These are phyloP conservation scores for Wickerhamomyces alni DNA, from an alignment of 805 yeast species.

Conservation along the genomic window DNA sequence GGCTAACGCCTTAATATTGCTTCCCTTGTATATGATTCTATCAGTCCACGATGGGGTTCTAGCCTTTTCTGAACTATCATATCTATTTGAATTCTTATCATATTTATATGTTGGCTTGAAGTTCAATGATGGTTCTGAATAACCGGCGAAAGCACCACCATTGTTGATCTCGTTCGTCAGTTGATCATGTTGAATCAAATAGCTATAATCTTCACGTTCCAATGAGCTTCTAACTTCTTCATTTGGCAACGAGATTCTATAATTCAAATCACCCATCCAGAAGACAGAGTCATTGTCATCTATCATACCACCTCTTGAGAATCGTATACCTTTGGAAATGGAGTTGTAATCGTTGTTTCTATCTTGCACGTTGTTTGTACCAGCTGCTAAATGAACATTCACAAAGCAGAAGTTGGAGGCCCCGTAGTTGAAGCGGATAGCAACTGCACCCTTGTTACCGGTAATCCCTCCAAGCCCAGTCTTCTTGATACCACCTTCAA, in stretches of 20 bases:
- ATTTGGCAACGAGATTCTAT: conserved; percentile 64
- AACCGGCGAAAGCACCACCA: conserved; percentile 69
- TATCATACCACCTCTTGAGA: conserved; percentile 69
- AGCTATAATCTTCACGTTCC: conserved; percentile 35
- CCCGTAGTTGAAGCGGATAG: conserved; percentile 80
- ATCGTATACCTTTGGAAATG: conserved; percentile 68
- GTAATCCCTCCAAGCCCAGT: conserved; percentile 97
- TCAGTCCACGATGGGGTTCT: conserved; percentile 98
- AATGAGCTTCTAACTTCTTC: conserved; percentile 65
- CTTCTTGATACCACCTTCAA: conserved; percentile 91
- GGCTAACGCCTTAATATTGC: conserved; percentile 50
- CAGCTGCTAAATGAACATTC: conserved; percentile 94
- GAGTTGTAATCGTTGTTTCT: conserved; percentile 80
- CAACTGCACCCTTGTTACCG: conserved; percentile 96
- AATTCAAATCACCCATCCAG: conserved; percentile 96
- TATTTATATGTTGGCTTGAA: conserved; percentile 91
- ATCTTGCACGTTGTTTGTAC: conserved; percentile 73
- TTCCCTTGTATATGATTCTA: conserved; percentile 66
- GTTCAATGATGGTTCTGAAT: conserved; percentile 66
- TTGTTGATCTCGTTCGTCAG: conserved; percentile 65
- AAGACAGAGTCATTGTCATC: conserved; percentile 80
- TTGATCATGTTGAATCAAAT: conserved; percentile 70
- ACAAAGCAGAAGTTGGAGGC: conserved; percentile 76
- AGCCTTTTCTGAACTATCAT: conserved; percentile 88
- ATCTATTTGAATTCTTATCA: conserved; percentile 73